Percentiles rank a stretch among this genome's conserved stretches.
These are phyloP conservation scores for Zasmidium cellare DNA, from an alignment of 2,329 filamentous ascomycete genomes.

Conservation along the genomic window DNA sequence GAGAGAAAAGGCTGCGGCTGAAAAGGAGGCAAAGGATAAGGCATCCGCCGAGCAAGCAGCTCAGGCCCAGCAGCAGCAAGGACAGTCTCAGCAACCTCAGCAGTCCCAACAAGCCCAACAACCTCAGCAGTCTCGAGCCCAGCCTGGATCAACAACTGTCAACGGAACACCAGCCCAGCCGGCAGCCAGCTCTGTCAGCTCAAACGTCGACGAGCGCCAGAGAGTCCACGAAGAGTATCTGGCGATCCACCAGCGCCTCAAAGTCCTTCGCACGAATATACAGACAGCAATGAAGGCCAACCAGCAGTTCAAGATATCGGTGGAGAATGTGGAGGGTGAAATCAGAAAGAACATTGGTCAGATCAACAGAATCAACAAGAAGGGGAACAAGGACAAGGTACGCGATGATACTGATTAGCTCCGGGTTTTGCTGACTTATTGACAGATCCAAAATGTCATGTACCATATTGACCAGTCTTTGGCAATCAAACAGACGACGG, in stretches of 20 bases:
- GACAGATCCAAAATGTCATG: slow-evolving; percentile 39
- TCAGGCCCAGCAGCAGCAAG: slow-evolving; percentile 3
- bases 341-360: slow-evolving; percentile 65
- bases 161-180: neutral
- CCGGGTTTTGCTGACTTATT: slow-evolving; percentile 10
- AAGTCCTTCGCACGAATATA: slow-evolving; percentile 46
- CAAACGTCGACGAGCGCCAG: slow-evolving; percentile 7
- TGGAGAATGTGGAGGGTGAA: slow-evolving; percentile 32
- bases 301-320: slow-evolving; percentile 51
- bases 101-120: too few relatives aligned
- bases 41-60: slow-evolving; percentile 9
- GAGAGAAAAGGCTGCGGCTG: slow-evolving; percentile 4
- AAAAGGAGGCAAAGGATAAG: slow-evolving; percentile 6
- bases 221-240: slow-evolving; percentile 17
- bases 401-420: slow-evolving; percentile 25
- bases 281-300: neutral
- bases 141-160: neutral
- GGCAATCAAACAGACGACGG: slow-evolving; percentile 27
- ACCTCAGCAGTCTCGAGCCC: neutral
- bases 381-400: slow-evolving; percentile 61
- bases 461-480: slow-evolving; percentile 53
- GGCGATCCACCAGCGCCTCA: slow-evolving; percentile 53
- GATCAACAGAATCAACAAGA: slow-evolving; percentile 61
- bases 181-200: slow-evolving; percentile 5
- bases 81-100: slow-evolving; percentile 6